Conservation (phyloP, 495 filamentous ascomycete species). For the Xylaria flabelliformis region DNA sequence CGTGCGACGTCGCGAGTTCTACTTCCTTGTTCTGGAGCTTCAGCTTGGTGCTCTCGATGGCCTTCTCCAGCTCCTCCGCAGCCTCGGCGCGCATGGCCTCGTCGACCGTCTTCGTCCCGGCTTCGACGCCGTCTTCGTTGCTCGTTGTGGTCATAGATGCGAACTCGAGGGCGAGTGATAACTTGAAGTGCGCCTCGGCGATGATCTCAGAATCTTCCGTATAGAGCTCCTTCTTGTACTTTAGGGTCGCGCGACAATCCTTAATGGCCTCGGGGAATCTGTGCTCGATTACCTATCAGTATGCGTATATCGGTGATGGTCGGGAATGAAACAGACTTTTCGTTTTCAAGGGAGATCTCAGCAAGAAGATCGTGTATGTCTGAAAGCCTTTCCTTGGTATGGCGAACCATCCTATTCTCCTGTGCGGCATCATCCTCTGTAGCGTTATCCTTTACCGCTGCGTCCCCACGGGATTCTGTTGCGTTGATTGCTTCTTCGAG, state of each 20-base stretch:
- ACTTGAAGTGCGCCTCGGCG: conserved; percentile 93
- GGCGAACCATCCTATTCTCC: conserved; percentile 58
- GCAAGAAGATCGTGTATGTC: conserved; percentile 92
- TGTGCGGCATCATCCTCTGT: conserved; percentile 53
- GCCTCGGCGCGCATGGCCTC: conserved; percentile 76
- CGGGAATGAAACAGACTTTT: conserved; percentile 55
- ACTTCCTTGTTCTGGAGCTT: conserved; percentile 78
- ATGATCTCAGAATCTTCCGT: conserved; percentile 79
- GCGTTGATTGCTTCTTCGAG: conserved; percentile 53
- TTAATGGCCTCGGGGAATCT: conserved; percentile 80
- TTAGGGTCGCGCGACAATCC: conserved; percentile 77
- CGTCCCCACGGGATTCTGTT: conserved; percentile 60
- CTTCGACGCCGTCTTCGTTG: conserved; percentile 52
- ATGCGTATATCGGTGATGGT: conserved; percentile 5
- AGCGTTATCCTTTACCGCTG: conserved; percentile 48
- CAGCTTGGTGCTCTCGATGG: conserved; percentile 77
- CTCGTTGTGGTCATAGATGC: conserved; percentile 73
- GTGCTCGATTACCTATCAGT: conserved; percentile 28
- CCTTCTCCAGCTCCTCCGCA: conserved; percentile 76
- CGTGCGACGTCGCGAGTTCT: conserved; percentile 59
- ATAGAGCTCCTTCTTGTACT: conserved; percentile 76
- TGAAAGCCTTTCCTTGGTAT: conserved; percentile 81
- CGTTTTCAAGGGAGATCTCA: conserved; percentile 94
- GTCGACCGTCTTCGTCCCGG: conserved; percentile 58
- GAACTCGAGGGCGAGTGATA: conserved; percentile 95